Base-by-base conservation (phyloP, 2,329 filamentous ascomycete genomes). In the Leptographium wingfieldii region DNA sequence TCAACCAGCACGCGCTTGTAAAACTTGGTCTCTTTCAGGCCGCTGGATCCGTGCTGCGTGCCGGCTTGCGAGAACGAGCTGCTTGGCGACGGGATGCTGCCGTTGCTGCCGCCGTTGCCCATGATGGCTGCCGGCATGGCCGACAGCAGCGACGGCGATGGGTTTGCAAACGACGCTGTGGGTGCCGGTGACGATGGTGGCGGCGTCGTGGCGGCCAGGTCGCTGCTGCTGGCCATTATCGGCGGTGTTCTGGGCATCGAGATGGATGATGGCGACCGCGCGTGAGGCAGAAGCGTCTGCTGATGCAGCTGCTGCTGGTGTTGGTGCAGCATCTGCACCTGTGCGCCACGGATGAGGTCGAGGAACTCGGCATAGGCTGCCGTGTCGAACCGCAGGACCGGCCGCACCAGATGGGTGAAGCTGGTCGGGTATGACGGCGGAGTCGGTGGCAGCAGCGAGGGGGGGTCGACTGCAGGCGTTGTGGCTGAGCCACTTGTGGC, bases 1-100 rank as follows among this genome's bases (percentile, higher is more conserved):
- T 99, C 94, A 25, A 83, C 80, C 31, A 97, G 73, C 6, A 85
- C 86, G 55, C 94, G 85, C 75, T 97, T 97, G 76, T 92, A 99
- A 69, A 97, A 99, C 65, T 88, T 90, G 33, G 88, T 90, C 60
- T 97, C 94, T 69, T 94, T 95, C 49, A 99, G 75, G 46, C 61
- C 61, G 51, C 59, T 62, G 27, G 55, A 57, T 11, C 57, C 56
- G 53, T 62, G 60, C 5, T 85, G 84, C 3, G 9, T 5, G 33
- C 33, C 33, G 9, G 33, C 33, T 22, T 59, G 61, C 33, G 52
- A 43, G 25, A 55, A 35, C 33, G 33, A 9, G 33, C 33, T 35
- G 33, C 33, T 35, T 10, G 33, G 33, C 33, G 33, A 35, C 33
- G 33, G 9, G 6, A 35, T 9, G 9, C 33, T 35, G 33, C 33